These are phyloP conservation scores for Coemansia sp. DNA, from an alignment of 192 early-diverging fungal species.

Conservation along the genomic window DNA sequence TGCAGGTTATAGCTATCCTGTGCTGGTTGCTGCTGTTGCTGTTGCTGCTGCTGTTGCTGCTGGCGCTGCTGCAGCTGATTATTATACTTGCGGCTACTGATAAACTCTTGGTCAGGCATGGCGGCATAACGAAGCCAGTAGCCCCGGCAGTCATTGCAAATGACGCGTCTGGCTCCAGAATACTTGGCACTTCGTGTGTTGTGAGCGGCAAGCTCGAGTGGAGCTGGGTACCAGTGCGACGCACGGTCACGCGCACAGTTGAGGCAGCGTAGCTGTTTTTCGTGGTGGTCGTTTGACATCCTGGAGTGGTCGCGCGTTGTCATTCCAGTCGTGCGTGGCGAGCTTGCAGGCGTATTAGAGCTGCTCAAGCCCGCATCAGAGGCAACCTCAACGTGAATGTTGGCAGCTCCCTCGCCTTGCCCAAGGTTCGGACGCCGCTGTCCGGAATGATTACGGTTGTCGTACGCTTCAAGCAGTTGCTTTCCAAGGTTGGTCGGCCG, in stretches of 20 bases:
- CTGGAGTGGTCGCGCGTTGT: slow-evolving; percentile 16
- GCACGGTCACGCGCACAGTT: slow-evolving; percentile 38
- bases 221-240: slow-evolving; percentile 34
- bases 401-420: slow-evolving; percentile 38
- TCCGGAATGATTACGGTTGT: slow-evolving; percentile 55
- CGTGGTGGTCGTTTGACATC: neutral
- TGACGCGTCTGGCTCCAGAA: slow-evolving; percentile 22
- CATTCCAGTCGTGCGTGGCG: slow-evolving; percentile 23
- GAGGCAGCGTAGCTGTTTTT: slow-evolving; percentile 24
- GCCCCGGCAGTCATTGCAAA: slow-evolving; percentile 43
- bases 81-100: slow-evolving; percentile 26
- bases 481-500: slow-evolving; percentile 60
- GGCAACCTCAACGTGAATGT: slow-evolving; percentile 33
- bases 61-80: slow-evolving; percentile 1
- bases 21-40: neutral
- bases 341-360: slow-evolving; percentile 35
- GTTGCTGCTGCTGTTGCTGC: slow-evolving; percentile 4
- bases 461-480: slow-evolving; percentile 62
- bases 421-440: slow-evolving; percentile 43
- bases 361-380: slow-evolving; percentile 35
- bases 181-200: slow-evolving; percentile 38
- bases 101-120: slow-evolving; percentile 45
- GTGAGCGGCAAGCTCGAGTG: slow-evolving; percentile 25
- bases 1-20: neutral
- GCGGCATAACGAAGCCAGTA: slow-evolving; percentile 45